A percentile compares a stretch with the other conserved stretches of the same genome.
These are phyloP conservation scores for Rauvolfia tetraphylla DNA, from an alignment of 257 asterid genomes.

Conservation along the genomic window DNA sequence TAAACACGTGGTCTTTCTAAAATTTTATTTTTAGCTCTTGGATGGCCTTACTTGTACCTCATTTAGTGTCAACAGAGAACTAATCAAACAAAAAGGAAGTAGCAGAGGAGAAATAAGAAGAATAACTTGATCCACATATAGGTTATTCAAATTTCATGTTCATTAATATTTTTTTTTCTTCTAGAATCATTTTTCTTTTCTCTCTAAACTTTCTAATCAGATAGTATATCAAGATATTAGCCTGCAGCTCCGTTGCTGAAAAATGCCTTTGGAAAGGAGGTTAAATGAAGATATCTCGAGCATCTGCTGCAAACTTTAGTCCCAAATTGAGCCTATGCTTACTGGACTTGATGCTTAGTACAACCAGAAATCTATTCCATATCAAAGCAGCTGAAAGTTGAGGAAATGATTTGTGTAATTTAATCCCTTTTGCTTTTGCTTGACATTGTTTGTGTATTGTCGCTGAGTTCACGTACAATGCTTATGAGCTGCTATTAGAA, in stretches of 20 bases:
- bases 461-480: not conserved
- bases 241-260: not conserved
- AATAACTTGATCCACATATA: not conserved
- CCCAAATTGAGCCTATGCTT: not conserved
- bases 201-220: not conserved
- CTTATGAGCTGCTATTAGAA: constrained; percentile 11
- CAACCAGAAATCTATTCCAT: not conserved
- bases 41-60: not conserved
- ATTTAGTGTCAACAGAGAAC: not conserved
- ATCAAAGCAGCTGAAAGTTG: not conserved
- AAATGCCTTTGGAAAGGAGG: not conserved
- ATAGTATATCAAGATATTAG: not conserved
- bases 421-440: not conserved
- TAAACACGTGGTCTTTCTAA: not conserved
- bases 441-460: constrained; percentile 17
- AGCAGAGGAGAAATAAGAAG: not conserved
- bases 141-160: not conserved
- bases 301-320: not conserved
- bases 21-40: not conserved
- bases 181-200: not conserved
- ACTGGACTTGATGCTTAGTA: not conserved
- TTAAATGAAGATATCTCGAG: not conserved
- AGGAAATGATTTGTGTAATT: not conserved
- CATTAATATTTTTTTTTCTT: not conserved
- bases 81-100: not conserved